Base-by-base conservation (phyloP, 768 basidiomycete species). In the Leucosporidium creatinivorum region DNA sequence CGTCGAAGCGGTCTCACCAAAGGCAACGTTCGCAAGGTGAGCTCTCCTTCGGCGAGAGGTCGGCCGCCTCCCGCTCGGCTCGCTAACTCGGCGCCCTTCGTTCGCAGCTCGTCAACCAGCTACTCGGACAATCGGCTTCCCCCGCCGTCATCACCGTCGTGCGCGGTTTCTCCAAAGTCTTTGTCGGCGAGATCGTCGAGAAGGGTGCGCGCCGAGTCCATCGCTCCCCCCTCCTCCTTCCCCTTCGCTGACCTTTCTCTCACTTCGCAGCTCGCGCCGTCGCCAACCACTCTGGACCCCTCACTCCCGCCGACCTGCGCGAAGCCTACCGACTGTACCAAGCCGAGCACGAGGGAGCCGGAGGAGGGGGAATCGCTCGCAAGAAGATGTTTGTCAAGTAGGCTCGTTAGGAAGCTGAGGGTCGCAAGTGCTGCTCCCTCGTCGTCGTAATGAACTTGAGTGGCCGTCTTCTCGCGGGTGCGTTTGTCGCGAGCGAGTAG, bases 181-280 rank as follows among this genome's bases (percentile, higher is more conserved):
- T 93, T 68, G 90, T 94, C 4, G 92, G 92, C 4, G 91, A 93
- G 77, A 89, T 94, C 8, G 84, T 93, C 23, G 91, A 93, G 76
- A 89, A 88, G 79, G 91, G 91, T 89, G 58, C 63, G 58, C 63
- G 81, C 7, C 13, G 5, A 15, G 17, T 33, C 6, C 60, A 15
- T 25, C 5, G 21, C 10, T 48, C 36, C 54, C 13, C 5, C 52
- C 1, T 28, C 36, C 18, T 63, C 3, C 23, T 39, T 13, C 44
- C 55, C 49, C 26, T 0, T 6, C 30, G 25, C 25, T 28, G 7
- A 21, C n/a, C 26, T 10, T 19, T 28, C 10, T 7, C 15, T 36
- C 4, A 15, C 31, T 36, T 26, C 33, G 12, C 75, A 92, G 91
- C 90, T 26, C 88, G 90, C 13, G 81, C 83, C 8, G 87, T 89